Percentiles rank a stretch among this genome's conserved stretches.
phyloP scores from a whole-genome alignment of 176 grass and related monocot genomes.

The Eleusine coracana region DNA sequence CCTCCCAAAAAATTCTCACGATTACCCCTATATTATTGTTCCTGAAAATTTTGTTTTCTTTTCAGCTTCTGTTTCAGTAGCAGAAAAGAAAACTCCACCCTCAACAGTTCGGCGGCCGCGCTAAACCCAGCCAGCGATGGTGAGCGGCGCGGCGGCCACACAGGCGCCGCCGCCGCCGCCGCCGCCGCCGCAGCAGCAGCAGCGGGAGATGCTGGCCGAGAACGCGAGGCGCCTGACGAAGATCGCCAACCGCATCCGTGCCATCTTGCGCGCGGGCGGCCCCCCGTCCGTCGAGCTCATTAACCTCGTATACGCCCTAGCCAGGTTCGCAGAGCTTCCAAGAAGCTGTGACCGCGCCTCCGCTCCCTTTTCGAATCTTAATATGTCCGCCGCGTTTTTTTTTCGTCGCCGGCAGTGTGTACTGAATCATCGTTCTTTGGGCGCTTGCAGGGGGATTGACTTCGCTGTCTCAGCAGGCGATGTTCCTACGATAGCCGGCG shows the following conservation, averaged over 20 bases:
- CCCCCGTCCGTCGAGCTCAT: background rate
- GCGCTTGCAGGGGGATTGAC: background rate
- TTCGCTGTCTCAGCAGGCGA: background rate
- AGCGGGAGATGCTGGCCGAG: background rate
- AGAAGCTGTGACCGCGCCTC: background rate
- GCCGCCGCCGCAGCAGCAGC: background rate
- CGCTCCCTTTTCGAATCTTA: background rate
- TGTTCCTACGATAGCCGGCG: background rate
- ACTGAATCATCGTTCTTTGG: background rate
- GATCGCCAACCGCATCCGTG: background rate
- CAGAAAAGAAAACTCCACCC: too few relatives aligned
- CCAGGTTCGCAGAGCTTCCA: background rate
- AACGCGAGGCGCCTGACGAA: background rate
- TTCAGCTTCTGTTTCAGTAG: too few relatives aligned
- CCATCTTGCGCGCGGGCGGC: background rate
- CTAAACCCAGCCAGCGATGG: background rate
- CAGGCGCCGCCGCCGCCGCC: background rate
- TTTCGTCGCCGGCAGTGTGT: background rate
- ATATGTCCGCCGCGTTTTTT: background rate
- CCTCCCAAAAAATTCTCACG: too few relatives aligned
- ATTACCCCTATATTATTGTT: too few relatives aligned
- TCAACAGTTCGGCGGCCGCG: too few relatives aligned
- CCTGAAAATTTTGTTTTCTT: too few relatives aligned
- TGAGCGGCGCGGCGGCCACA: background rate
- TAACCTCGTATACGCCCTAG: background rate